These are phyloP conservation scores for Kwoniella shivajii DNA, from an alignment of 1,284 basidiomycete species.

Conservation along the genomic window DNA sequence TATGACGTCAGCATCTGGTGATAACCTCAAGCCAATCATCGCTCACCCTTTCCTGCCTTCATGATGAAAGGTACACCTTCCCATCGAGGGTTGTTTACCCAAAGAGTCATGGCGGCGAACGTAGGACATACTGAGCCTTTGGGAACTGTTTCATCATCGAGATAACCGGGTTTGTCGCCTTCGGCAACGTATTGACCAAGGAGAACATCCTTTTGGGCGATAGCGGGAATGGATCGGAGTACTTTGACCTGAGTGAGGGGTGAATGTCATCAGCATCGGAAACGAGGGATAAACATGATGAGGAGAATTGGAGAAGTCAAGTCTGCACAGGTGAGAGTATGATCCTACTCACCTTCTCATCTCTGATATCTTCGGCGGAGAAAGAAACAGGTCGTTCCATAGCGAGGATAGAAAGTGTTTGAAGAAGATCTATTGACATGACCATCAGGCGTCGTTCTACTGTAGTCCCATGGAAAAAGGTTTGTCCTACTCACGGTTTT, in stretches of 20 bases:
- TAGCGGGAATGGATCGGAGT: slow-evolving; percentile 80
- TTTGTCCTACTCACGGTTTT: slow-evolving; percentile 76
- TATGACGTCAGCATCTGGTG: background rate
- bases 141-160: slow-evolving; percentile 92
- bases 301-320: background rate
- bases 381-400: slow-evolving; percentile 99
- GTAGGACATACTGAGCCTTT: slow-evolving; percentile 89
- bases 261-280: background rate
- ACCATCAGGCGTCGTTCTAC: slow-evolving; percentile 6
- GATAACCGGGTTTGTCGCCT: slow-evolving; percentile 92
- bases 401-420: slow-evolving; percentile 86
- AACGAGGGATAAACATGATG: background rate
- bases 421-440: slow-evolving; percentile 71
- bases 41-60: slow-evolving; percentile 88
- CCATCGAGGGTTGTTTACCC: slow-evolving; percentile 93
- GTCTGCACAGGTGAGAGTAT: too few relatives aligned
- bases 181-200: slow-evolving; percentile 88
- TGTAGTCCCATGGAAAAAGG: too few relatives aligned
- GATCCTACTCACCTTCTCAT: slow-evolving; percentile 76
- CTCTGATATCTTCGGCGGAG: slow-evolving; percentile 90
- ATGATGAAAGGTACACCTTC: slow-evolving; percentile 96
- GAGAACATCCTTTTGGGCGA: slow-evolving; percentile 74
- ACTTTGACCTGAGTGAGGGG: slow-evolving; percentile 82
- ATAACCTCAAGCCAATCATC: background rate
- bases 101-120: slow-evolving; percentile 81